phyloP scores from a whole-genome alignment of 2,329 filamentous ascomycete species.

The Talaromyces sp. region DNA sequence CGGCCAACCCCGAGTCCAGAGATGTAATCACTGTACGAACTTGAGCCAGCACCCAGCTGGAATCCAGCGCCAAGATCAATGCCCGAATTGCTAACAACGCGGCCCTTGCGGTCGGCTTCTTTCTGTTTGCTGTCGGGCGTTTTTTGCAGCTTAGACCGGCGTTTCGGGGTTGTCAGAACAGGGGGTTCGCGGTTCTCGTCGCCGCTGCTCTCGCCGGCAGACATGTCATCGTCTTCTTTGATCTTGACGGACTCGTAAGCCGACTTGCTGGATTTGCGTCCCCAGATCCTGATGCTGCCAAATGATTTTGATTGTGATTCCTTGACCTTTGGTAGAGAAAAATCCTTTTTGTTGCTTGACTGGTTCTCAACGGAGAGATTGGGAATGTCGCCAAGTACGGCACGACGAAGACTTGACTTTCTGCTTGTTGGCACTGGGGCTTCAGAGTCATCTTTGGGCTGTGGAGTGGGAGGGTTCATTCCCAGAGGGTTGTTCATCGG shows the following conservation, averaged over 20 bases:
- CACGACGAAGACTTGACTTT: constrained; percentile 23
- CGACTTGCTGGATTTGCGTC: constrained; percentile 28
- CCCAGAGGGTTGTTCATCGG: constrained; percentile 36
- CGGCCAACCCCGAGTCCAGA: constrained; percentile 40
- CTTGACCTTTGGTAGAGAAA: constrained; percentile 6
- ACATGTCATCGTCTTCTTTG: constrained; percentile 16
- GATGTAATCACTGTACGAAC: constrained; percentile 38
- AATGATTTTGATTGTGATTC: constrained; percentile 18
- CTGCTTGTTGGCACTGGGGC: constrained; percentile 15
- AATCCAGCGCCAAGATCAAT: constrained; percentile 25
- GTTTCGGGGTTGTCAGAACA: constrained; percentile 3
- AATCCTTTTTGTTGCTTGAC: neutral
- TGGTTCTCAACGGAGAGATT: constrained; percentile 26
- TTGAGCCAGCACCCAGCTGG: constrained; percentile 22
- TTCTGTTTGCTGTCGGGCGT: neutral
- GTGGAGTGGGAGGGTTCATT: constrained; percentile 43
- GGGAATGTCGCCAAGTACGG: constrained; percentile 27
- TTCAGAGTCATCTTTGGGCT: constrained; percentile 22
- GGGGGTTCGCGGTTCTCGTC: constrained; percentile 7
- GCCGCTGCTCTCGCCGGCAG: constrained; percentile 19
- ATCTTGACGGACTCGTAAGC: constrained; percentile 31
- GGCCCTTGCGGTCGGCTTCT: constrained; percentile 36
- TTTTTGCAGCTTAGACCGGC: constrained; percentile 1
- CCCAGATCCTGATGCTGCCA: constrained; percentile 22
- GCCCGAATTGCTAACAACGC: constrained; percentile 40